These are phyloP conservation scores for Entophlyctis luteolus DNA, from an alignment of 192 early-diverging fungal genomes.

Conservation along the genomic window DNA sequence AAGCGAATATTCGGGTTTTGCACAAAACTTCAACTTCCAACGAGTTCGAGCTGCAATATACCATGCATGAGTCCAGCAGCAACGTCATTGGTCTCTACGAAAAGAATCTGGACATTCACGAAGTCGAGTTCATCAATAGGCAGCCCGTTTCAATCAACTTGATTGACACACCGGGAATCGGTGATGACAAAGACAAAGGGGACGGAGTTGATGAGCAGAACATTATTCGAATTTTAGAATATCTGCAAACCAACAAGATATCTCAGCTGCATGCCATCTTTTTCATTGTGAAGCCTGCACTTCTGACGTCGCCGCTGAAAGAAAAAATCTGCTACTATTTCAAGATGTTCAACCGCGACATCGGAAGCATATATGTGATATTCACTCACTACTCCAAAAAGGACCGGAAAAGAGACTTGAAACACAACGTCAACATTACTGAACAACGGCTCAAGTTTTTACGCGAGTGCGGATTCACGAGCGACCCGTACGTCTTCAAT, in stretches of 20 bases:
- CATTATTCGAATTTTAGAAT: neutral
- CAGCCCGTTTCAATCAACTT: neutral
- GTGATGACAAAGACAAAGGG: neutral
- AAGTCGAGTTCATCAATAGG: neutral
- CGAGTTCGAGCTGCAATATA: neutral
- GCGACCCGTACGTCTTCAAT: neutral
- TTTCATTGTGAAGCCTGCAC: neutral
- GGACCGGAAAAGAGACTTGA: neutral
- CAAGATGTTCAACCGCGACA: neutral
- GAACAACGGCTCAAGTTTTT: neutral
- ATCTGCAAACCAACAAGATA: neutral
- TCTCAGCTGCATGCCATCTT: neutral
- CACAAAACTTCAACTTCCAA: neutral
- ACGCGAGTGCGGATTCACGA: neutral
- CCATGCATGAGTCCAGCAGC: neutral
- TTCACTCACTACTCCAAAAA: slow-evolving; percentile 1
- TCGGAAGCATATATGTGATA: neutral
- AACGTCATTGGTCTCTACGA: neutral
- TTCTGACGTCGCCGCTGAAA: neutral
- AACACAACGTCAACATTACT: neutral
- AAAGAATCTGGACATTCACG: slow-evolving; percentile 9
- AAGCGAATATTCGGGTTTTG: neutral
- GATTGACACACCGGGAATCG: slow-evolving; percentile 4
- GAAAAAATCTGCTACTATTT: slow-evolving; percentile 3
- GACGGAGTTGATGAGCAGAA: neutral